Evolutionary conservation across 768 basidiomycete species (phyloP).

Genomic region (Xerocomus brunneocitrinus): DNA sequence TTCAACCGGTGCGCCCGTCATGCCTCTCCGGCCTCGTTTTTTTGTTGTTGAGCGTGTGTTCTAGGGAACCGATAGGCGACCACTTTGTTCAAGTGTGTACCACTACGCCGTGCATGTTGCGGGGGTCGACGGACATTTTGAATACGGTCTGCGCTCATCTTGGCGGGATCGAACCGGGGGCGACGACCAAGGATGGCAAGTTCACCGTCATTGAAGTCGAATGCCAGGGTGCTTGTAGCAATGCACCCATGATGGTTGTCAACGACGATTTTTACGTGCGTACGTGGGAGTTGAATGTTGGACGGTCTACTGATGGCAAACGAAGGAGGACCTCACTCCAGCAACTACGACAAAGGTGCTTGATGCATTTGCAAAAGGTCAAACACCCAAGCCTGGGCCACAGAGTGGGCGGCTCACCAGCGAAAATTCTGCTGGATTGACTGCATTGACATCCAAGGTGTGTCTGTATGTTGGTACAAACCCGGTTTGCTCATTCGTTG

Average conservation of each 20-base stretch:
- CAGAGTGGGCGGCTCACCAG: slow-evolving; percentile 83
- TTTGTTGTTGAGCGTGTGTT: background rate
- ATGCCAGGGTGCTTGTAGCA: slow-evolving; percentile 97
- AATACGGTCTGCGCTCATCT: slow-evolving; percentile 80
- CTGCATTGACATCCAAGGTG: slow-evolving; percentile 73
- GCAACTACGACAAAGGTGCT: slow-evolving; percentile 74
- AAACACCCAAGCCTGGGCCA: slow-evolving; percentile 91
- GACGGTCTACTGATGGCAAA: slow-evolving; percentile 7
- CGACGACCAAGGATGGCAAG: slow-evolving; percentile 93
- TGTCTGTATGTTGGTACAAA: slow-evolving; percentile 7
- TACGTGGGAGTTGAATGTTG: slow-evolving; percentile 2
- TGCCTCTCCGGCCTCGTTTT: background rate
- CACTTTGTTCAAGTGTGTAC: slow-evolving; percentile 98
- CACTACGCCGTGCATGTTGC: slow-evolving; percentile 96
- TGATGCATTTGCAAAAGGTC: slow-evolving; percentile 72
- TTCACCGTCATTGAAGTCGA: slow-evolving; percentile 98
- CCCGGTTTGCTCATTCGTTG: slow-evolving; percentile 9
- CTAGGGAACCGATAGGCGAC: slow-evolving; percentile 87
- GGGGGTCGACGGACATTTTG: slow-evolving; percentile 87
- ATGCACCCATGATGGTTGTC: slow-evolving; percentile 95
- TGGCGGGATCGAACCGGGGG: slow-evolving; percentile 77
- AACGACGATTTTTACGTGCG: slow-evolving; percentile 95
- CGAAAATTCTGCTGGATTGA: slow-evolving; percentile 91
- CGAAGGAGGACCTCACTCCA: slow-evolving; percentile 79
- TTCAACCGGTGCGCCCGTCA: slow-evolving; percentile 79